Evolutionary conservation across 257 asterid species (phyloP), one percentile per base, ranked within the genome.

Genomic region (Salvia hispanica): DNA sequence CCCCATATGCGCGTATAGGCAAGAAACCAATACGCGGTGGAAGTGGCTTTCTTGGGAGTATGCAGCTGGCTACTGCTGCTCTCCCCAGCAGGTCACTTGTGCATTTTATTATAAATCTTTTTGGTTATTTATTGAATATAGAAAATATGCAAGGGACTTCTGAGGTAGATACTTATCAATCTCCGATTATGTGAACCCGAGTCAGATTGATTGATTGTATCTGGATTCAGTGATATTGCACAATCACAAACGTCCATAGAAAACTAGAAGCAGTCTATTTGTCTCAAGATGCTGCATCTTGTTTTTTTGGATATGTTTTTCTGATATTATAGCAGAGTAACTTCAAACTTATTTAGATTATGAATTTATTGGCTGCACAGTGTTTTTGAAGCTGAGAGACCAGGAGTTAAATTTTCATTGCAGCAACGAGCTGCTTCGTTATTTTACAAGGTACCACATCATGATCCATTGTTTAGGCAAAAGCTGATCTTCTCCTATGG

Each of bases 321-420:
- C 28, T 60, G 66, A 67, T 69, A 43, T 57, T 58, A 43, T 28
- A 14, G 12, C 58, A 14, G 45, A 25, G 43, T 63, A 39, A 54
- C 9, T 46, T 62, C 47, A 40, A 8, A 60, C 40, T 54, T 46
- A 40, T 54, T 48, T 67, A 28, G 50, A 70, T 50, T 61, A 52
- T 59, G 31, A 36, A 39, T 69, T 7, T 55, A 62, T 51, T 82
- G 78, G 14, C 69, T 71, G 14, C 53, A 12, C 78, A 94, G 97
- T 77, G 95, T 91, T 67, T 88, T 94, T 57, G 96, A 94, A 81
- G 96, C 95, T 69, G 95, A 86, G 82, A 85, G 95, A 74, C 96
- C 95, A 11, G 99, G 99, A 73, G 63, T 80, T 79, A 79, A 79
- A 78, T 94, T 88, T 77, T 84, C 97, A 18, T 14, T 66, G 70